These are phyloP conservation scores for Fusarium buxicola DNA, from an alignment of 2,329 filamentous ascomycete species.

Conservation along the genomic window DNA sequence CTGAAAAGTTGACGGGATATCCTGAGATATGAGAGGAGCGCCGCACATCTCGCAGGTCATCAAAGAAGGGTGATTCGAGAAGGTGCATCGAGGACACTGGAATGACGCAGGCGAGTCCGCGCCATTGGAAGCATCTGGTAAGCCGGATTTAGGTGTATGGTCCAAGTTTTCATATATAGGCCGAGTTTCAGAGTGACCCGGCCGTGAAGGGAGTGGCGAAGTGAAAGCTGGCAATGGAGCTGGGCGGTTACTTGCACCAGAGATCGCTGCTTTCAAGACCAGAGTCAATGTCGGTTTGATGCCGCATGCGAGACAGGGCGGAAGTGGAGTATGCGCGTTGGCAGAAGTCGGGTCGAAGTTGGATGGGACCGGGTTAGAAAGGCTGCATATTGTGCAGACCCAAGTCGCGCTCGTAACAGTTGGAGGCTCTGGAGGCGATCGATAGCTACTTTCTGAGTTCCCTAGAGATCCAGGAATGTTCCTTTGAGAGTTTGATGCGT, in stretches of 20 bases:
- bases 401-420: slow-evolving; percentile 78
- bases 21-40: slow-evolving; percentile 73
- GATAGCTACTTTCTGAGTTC: slow-evolving; percentile 56
- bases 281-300: slow-evolving; percentile 89
- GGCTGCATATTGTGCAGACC: slow-evolving; percentile 96
- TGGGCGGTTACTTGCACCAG: slow-evolving; percentile 72
- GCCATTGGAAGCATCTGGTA: slow-evolving; percentile 8
- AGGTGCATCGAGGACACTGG: slow-evolving; percentile 89
- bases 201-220: slow-evolving; percentile 49
- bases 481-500: slow-evolving; percentile 59
- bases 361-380: slow-evolving; percentile 90
- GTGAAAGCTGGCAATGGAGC: slow-evolving; percentile 29
- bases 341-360: slow-evolving; percentile 92
- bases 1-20: slow-evolving; percentile 50
- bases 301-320: slow-evolving; percentile 91
- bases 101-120: slow-evolving; percentile 55
- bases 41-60: slow-evolving; percentile 92
- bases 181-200: slow-evolving; percentile 30
- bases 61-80: slow-evolving; percentile 90
- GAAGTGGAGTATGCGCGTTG: slow-evolving; percentile 80
- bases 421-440: slow-evolving; percentile 54
- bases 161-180: slow-evolving; percentile 21
- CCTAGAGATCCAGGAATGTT: slow-evolving; percentile 61
- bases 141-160: slow-evolving; percentile 3
- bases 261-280: slow-evolving; percentile 87